phyloP scores from a whole-genome alignment of 1,139 yeast species.

The Pichia sp. region DNA sequence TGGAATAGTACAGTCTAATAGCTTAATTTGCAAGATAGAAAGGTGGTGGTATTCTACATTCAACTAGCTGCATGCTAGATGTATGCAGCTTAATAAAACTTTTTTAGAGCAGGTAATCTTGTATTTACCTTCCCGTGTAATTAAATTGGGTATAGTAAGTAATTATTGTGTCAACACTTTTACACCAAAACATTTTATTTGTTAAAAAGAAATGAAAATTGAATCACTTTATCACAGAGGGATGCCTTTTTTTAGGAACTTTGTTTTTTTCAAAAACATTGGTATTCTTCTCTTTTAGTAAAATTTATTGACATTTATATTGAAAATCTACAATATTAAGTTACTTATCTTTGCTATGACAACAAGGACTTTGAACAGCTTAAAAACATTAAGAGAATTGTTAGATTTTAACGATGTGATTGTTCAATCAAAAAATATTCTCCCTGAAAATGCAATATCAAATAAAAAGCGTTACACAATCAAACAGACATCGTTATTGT shows the following conservation, averaged over 20 bases:
- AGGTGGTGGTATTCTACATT: conserved; percentile 34
- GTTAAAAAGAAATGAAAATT: too few relatives aligned
- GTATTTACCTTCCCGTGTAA: too few relatives aligned
- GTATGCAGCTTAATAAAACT: too few relatives aligned
- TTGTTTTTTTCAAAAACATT: too few relatives aligned
- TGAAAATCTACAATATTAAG: not conserved
- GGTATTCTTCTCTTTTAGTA: not conserved
- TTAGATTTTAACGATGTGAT: conserved; percentile 12
- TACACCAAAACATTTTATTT: too few relatives aligned
- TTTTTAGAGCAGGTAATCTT: too few relatives aligned
- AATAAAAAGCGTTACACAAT: conserved; percentile 10
- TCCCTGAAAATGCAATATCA: not conserved
- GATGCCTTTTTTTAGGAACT: too few relatives aligned
- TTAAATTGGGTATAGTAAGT: too few relatives aligned
- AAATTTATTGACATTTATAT: not conserved
- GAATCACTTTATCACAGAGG: too few relatives aligned
- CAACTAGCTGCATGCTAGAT: too few relatives aligned
- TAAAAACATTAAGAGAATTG: conserved; percentile 13
- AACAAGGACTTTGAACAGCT: conserved; percentile 10
- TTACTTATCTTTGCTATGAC: conserved; percentile 10
- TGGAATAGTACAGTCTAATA: conserved; percentile 59
- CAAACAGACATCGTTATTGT: conserved; percentile 13
- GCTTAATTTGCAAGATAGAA: conserved; percentile 48
- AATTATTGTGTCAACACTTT: too few relatives aligned
- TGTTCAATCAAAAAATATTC: not conserved